A percentile compares a stretch with the other conserved stretches of the same genome.
phyloP scores from a whole-genome alignment of 257 asterid genomes.

The Ballota nigra region DNA sequence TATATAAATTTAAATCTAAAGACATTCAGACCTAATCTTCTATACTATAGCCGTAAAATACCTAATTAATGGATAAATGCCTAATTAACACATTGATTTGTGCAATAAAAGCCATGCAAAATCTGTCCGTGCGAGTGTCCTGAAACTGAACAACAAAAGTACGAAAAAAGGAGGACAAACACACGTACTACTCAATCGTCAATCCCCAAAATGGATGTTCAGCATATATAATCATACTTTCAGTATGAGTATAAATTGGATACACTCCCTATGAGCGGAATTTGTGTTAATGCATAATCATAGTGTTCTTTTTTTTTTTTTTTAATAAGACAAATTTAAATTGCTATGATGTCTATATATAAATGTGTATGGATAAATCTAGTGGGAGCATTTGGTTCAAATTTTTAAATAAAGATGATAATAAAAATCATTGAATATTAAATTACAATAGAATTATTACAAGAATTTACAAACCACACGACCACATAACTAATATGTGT shows the following conservation, averaged over 20 bases:
- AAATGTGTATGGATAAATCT: no score
- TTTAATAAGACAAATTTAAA: no score
- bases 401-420: no score
- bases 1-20: background rate
- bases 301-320: background rate
- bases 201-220: background rate
- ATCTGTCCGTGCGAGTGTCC: background rate
- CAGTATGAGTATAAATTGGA: no score
- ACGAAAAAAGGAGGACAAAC: background rate
- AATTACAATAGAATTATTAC: background rate
- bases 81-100: background rate
- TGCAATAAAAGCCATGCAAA: background rate
- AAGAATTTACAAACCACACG: background rate
- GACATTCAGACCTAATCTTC: background rate
- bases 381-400: no score
- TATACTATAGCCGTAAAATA: background rate
- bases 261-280: no score
- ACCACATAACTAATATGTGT: background rate
- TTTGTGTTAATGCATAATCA: background rate
- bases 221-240: no score
- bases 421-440: no score
- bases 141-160: background rate
- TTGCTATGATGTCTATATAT: background rate
- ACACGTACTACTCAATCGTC: background rate
- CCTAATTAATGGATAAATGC: background rate